These are phyloP conservation scores for Wickerhamiella dianesei DNA, from an alignment of 805 yeast species.

Conservation along the genomic window DNA sequence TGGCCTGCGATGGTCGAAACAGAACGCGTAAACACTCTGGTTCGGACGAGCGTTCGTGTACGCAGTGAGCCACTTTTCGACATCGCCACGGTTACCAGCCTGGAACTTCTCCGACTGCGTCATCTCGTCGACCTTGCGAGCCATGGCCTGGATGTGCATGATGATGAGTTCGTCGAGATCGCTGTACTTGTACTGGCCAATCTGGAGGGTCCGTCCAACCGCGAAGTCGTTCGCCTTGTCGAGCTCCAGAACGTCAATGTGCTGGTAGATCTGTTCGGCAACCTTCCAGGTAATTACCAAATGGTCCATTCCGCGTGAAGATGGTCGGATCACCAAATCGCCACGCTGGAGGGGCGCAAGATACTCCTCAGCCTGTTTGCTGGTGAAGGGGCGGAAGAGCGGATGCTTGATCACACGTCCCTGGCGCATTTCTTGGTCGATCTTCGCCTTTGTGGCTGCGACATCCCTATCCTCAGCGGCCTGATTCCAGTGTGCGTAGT, in stretches of 20 bases:
- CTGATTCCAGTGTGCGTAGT: slow-evolving; percentile 64
- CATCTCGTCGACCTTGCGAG: slow-evolving; percentile 73
- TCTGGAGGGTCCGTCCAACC: slow-evolving; percentile 44
- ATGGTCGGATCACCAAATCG: slow-evolving; percentile 86
- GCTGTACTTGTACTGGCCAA: slow-evolving; percentile 57
- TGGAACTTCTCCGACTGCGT: slow-evolving; percentile 78
- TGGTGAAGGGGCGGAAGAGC: slow-evolving; percentile 67
- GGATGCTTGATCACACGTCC: slow-evolving; percentile 84
- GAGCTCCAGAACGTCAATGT: slow-evolving; percentile 70
- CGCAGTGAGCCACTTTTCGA: slow-evolving; percentile 72
- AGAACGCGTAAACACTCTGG: slow-evolving; percentile 80
- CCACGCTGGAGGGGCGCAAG: slow-evolving; percentile 84
- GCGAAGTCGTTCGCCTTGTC: slow-evolving; percentile 50
- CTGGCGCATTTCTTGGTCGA: slow-evolving; percentile 51
- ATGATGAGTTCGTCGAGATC: slow-evolving; percentile 91
- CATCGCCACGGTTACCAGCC: slow-evolving; percentile 64
- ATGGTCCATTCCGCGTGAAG: slow-evolving; percentile 78
- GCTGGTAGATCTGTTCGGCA: slow-evolving; percentile 81
- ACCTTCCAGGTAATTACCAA: slow-evolving; percentile 95
- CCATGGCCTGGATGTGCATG: slow-evolving; percentile 71
- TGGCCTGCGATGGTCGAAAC: slow-evolving; percentile 78
- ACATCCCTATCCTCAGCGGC: slow-evolving; percentile 47
- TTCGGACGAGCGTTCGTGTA: slow-evolving; percentile 85
- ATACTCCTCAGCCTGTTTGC: slow-evolving; percentile 82
- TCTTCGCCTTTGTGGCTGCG: slow-evolving; percentile 55